phyloP scores from a whole-genome alignment of 768 basidiomycete species.

The Lactifluus pinguis region DNA sequence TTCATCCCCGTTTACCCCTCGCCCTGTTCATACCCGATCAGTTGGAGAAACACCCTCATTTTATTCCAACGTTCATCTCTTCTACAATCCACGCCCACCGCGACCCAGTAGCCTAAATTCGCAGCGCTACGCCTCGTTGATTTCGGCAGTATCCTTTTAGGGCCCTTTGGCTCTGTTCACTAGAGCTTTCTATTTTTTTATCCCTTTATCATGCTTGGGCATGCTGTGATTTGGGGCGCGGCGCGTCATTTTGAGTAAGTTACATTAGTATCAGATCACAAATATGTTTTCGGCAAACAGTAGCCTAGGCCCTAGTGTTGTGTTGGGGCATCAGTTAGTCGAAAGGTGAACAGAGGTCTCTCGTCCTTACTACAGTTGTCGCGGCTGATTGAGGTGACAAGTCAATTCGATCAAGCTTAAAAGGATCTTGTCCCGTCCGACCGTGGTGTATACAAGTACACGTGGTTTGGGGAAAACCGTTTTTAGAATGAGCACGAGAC shows the following conservation, averaged over 20 bases:
- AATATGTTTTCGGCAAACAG: background rate
- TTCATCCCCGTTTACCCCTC: background rate
- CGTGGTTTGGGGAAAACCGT: no score
- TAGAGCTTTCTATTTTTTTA: background rate
- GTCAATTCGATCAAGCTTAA: background rate
- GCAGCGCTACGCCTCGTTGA: background rate
- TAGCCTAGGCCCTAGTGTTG: background rate
- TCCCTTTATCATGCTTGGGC: background rate
- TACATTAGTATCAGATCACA: conserved; percentile 2
- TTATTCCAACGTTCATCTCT: conserved; percentile 1
- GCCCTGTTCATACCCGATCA: conserved; percentile 10
- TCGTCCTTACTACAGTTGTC: background rate
- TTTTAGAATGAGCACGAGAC: no score
- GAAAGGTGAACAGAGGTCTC: background rate
- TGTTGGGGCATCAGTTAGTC: background rate
- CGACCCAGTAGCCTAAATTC: background rate
- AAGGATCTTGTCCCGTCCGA: background rate
- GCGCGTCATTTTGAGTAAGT: background rate
- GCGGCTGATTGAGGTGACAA: background rate
- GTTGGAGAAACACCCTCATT: conserved; percentile 14
- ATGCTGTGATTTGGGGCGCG: background rate
- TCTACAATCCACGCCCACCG: background rate
- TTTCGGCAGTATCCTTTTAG: background rate
- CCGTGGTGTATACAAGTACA: no score
- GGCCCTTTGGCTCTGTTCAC: background rate